Evolutionary conservation across 2,329 filamentous ascomycete genomes (phyloP).

Genomic region (Xylaria sp.): DNA sequence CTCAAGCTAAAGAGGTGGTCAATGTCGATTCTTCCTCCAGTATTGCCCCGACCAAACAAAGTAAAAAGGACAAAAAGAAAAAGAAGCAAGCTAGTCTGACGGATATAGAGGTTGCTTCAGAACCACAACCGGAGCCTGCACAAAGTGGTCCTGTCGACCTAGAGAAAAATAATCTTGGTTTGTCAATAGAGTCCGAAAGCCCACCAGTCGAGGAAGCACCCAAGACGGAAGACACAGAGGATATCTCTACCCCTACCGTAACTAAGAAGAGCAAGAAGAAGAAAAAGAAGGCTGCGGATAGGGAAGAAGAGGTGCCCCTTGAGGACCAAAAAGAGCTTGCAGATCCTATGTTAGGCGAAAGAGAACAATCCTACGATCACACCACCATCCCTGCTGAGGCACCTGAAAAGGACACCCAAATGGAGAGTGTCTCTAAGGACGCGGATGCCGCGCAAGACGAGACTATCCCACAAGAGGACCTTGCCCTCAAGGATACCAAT

Average conservation of each 20-base stretch:
- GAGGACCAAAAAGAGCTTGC: background rate
- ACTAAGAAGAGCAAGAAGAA: slow-evolving; percentile 49
- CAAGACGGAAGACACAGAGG: slow-evolving; percentile 16
- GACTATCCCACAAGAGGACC: background rate
- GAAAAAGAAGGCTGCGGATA: slow-evolving; percentile 44
- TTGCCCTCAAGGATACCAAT: background rate
- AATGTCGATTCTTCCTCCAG: slow-evolving; percentile 31
- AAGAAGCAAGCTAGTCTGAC: slow-evolving; percentile 41
- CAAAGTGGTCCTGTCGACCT: background rate
- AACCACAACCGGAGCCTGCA: slow-evolving; percentile 26
- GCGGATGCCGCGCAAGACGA: background rate
- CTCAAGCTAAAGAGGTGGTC: slow-evolving; percentile 8
- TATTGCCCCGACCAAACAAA: slow-evolving; percentile 35
- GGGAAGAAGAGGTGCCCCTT: slow-evolving; percentile 6
- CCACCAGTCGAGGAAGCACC: slow-evolving; percentile 1
- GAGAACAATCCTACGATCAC: slow-evolving; percentile 1
- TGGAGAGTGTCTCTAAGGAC: slow-evolving; percentile 2
- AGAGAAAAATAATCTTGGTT: background rate
- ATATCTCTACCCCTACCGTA: slow-evolving; percentile 21
- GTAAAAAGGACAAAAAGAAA: slow-evolving; percentile 48
- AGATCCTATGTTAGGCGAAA: background rate
- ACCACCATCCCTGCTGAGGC: background rate
- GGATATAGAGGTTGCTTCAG: slow-evolving; percentile 18
- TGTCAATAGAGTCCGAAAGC: background rate
- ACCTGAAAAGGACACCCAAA: background rate